phyloP scores from a whole-genome alignment of 371 early-diverging fungal species.

The Fennellomyces sp. region DNA sequence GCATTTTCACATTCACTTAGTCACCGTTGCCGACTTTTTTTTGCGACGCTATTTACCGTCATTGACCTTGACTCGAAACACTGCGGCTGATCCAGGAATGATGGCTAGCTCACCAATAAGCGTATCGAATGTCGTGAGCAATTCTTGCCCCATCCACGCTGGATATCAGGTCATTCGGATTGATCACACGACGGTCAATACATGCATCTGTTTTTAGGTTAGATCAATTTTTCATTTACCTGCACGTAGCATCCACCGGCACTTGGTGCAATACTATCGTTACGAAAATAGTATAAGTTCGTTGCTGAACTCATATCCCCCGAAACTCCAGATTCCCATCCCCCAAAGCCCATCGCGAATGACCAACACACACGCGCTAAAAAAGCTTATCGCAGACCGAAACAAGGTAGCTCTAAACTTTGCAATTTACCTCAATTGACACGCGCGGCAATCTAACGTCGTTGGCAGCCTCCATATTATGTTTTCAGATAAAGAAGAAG shows the following conservation, averaged over 20 bases:
- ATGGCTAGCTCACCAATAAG: slow-evolving; percentile 67
- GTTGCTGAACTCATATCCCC: too few species aligned
- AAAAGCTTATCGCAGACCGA: too few species aligned
- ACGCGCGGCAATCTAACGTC: too few species aligned
- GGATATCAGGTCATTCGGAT: neutral
- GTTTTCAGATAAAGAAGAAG: too few species aligned
- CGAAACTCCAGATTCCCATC: too few species aligned
- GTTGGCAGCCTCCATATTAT: too few species aligned
- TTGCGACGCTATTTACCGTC: slow-evolving; percentile 43
- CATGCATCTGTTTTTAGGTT: neutral
- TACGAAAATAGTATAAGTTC: neutral
- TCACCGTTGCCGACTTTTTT: neutral
- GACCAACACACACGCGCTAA: too few species aligned
- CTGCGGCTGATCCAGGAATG: slow-evolving; percentile 64
- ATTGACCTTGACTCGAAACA: slow-evolving; percentile 62
- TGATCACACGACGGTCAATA: neutral
- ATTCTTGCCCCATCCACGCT: slow-evolving; percentile 77
- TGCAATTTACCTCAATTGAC: too few species aligned
- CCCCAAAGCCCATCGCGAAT: too few species aligned
- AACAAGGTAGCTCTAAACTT: too few species aligned
- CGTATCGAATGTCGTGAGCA: slow-evolving; percentile 67
- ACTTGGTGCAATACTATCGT: slow-evolving; percentile 45
- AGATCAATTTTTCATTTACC: slow-evolving; percentile 18
- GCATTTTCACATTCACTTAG: neutral
- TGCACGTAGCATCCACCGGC: slow-evolving; percentile 52